phyloP scores from a whole-genome alignment of 2,329 filamentous ascomycete genomes.

The Aspergillus floridensis region DNA sequence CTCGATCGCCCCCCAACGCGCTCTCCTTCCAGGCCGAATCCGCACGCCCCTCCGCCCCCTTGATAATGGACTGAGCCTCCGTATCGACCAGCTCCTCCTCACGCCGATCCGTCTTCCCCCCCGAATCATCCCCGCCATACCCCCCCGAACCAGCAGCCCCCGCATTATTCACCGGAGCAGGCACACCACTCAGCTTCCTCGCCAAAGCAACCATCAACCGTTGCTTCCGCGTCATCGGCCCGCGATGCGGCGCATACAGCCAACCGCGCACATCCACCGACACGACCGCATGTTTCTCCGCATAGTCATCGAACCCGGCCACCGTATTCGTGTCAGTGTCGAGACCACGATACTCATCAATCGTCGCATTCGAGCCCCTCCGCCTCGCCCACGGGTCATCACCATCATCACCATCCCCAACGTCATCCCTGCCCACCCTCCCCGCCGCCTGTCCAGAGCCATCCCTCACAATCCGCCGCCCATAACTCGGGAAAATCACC shows the following conservation, averaged over 20 bases:
- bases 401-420: no score
- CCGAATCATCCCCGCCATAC: background rate
- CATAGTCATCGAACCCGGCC: conserved; percentile 72
- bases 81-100: conserved; percentile 67
- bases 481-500: conserved; percentile 93
- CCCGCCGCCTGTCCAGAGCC: background rate
- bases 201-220: conserved; percentile 83
- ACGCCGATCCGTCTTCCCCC: conserved; percentile 33
- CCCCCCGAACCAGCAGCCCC: conserved; percentile 30
- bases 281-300: conserved; percentile 80
- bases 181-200: conserved; percentile 81
- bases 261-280: conserved; percentile 95
- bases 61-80: conserved; percentile 75
- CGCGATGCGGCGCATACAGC: conserved; percentile 83
- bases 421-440: conserved; percentile 16
- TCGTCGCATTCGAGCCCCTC: conserved; percentile 30
- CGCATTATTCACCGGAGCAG: conserved; percentile 55
- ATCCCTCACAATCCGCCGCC: conserved; percentile 63
- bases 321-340: conserved; percentile 60
- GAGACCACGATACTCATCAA: conserved; percentile 42
- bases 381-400: conserved; percentile 13
- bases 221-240: conserved; percentile 83
- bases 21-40: conserved; percentile 67
- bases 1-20: conserved; percentile 45
- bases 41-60: conserved; percentile 67